Percentiles rank a stretch among this genome's conserved stretches.
These are phyloP conservation scores for Mycocentrospora acerina DNA, from an alignment of 2,329 filamentous ascomycete species.

Conservation along the genomic window DNA sequence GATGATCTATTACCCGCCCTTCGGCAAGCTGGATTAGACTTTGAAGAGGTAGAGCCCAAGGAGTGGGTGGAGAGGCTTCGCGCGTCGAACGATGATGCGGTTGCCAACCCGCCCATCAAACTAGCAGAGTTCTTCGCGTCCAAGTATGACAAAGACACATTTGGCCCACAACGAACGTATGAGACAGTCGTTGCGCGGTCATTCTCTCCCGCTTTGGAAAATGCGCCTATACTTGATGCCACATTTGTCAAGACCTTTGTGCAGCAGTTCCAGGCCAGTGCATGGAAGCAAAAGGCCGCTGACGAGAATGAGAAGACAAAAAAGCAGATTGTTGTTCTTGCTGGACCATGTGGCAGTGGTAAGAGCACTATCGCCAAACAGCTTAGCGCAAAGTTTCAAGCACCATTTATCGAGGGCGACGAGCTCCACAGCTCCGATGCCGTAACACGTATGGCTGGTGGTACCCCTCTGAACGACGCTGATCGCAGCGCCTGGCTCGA, in stretches of 20 bases:
- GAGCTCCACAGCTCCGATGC: slow-evolving; percentile 38
- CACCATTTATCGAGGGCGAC: slow-evolving; percentile 48
- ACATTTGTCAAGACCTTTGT: slow-evolving; percentile 22
- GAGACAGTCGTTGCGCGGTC: slow-evolving; percentile 14
- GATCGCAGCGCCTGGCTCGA: slow-evolving; percentile 27
- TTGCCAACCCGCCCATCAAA: slow-evolving; percentile 55
- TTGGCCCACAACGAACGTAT: slow-evolving; percentile 15
- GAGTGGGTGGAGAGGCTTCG: slow-evolving; percentile 39
- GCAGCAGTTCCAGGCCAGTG: slow-evolving; percentile 19
- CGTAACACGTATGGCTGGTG: slow-evolving; percentile 35
- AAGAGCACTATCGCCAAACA: slow-evolving; percentile 43
- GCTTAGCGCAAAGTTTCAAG: slow-evolving; percentile 29
- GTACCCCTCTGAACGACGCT: slow-evolving; percentile 35
- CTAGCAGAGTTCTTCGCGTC: slow-evolving; percentile 55
- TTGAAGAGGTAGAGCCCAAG: slow-evolving; percentile 25
- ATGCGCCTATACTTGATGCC: slow-evolving; percentile 15
- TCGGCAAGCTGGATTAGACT: slow-evolving; percentile 41
- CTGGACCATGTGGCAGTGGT: slow-evolving; percentile 47
- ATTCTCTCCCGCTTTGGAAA: slow-evolving; percentile 16
- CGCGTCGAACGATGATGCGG: slow-evolving; percentile 51
- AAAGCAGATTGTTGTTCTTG: slow-evolving; percentile 38
- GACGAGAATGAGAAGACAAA: not conserved
- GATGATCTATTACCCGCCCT: slow-evolving; percentile 56
- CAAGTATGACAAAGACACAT: slow-evolving; percentile 50
- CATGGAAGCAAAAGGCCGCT: slow-evolving; percentile 10